A percentile compares a stretch with the other conserved stretches of the same genome.
These are phyloP conservation scores for Cochlearia excelsa DNA, from an alignment of 345 rosid genomes.

Conservation along the genomic window DNA sequence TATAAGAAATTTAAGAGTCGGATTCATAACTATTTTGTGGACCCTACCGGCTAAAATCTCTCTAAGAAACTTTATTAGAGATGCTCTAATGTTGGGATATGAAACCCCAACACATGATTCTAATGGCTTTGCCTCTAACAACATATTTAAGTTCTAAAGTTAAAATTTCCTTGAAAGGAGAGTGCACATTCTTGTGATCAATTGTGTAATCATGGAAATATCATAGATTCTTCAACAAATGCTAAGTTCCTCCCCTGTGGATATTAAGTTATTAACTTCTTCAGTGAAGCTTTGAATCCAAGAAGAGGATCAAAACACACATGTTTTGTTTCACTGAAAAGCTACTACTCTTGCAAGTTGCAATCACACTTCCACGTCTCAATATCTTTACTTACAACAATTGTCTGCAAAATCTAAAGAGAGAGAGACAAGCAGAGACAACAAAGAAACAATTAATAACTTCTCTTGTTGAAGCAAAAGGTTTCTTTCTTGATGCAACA, in stretches of 20 bases:
- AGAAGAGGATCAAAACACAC: slow-evolving; percentile 6
- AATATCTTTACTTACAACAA: slow-evolving; percentile 34
- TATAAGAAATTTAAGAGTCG: too few species aligned
- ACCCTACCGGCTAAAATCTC: too few species aligned
- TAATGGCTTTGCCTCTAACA: slow-evolving; percentile 36
- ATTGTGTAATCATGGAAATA: slow-evolving; percentile 49
- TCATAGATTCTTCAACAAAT: slow-evolving; percentile 50
- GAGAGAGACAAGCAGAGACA: slow-evolving; percentile 11
- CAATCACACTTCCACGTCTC: slow-evolving; percentile 24
- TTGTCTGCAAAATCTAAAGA: slow-evolving; percentile 19
- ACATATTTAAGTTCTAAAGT: slow-evolving; percentile 21
- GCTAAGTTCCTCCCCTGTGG: slow-evolving; percentile 46
- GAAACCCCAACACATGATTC: slow-evolving; percentile 46
- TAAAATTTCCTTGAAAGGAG: slow-evolving; percentile 48
- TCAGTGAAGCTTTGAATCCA: slow-evolving; percentile 50
- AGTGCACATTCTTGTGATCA: slow-evolving; percentile 65
- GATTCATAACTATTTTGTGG: too few species aligned
- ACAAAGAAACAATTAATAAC: background rate
- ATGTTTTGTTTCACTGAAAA: too few species aligned
- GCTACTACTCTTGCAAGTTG: too few species aligned
- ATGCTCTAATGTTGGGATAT: slow-evolving; percentile 31
- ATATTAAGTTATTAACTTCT: slow-evolving; percentile 41
- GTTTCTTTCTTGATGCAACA: background rate
- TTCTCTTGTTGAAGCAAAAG: slow-evolving; percentile 3
- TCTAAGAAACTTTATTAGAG: too few species aligned